Evolutionary conservation across 2,329 filamentous ascomycete genomes (phyloP), one percentile per base, ranked within the genome.

Genomic region (Ampelomyces quisqualis): DNA sequence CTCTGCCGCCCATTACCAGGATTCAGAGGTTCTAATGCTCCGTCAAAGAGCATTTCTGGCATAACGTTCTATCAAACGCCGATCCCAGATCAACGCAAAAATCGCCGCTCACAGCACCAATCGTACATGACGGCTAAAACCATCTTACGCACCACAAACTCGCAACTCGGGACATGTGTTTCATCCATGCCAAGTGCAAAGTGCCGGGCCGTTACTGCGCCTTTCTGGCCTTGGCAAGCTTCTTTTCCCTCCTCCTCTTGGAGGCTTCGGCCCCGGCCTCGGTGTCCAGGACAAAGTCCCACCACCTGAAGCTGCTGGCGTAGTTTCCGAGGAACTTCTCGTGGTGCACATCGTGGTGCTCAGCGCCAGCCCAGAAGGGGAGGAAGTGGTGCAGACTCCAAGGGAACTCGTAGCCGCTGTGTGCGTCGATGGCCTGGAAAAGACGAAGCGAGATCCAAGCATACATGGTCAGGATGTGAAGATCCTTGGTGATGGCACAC

Each of bases 271-370:
- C 81, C 38, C 88, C 89, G 51, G 88, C 88, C 78, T 98, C 91
- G 48, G 93, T 98, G 72, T 96, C 90, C 55, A 97, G 79, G 58
- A 84, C 70, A 70, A 86, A 95, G 75, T 98, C 93, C 93, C 93
- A 98, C 93, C 93, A 98, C 70, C 91, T 82, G 82, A 98, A 98
- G 77, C 88, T 95, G 67, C 90, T 95, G 36, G 91, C 78, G 70
- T 97, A 98, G 77, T 98, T 98, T 60, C 93, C 93, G 51, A 98
- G 90, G 74, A 98, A 98, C 68, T 90, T 89, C 77, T 98, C 93
- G 74, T 98, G 93, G 74, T 98, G 93, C 30, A 90, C 77, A 65
- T 98, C 93, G 75, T 98, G 93, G 74, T 97, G 91, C 60, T 95
- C 84, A 40, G 93, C 93, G 49, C 93, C 93, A 40, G 91, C 91